Conservation (phyloP, 2,329 filamentous ascomycete species). For the Emmonsiellopsis sp. region DNA sequence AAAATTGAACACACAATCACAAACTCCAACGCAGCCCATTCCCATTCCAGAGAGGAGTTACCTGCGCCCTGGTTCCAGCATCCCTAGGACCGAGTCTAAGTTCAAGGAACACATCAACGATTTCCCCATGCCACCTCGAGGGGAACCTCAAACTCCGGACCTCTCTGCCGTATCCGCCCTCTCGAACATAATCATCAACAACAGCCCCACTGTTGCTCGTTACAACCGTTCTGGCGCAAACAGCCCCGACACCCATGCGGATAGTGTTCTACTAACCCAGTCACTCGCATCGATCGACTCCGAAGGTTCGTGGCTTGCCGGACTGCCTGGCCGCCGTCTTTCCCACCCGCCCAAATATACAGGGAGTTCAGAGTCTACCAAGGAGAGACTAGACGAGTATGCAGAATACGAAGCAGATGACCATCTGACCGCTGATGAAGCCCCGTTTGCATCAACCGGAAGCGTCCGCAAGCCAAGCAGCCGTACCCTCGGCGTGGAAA, state of each 20-base stretch:
- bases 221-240: conserved; percentile 27
- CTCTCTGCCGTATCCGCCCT: no score
- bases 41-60: conserved; percentile 31
- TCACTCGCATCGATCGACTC: conserved; percentile 92
- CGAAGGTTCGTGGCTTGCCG: conserved; percentile 91
- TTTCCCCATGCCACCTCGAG: conserved; percentile 69
- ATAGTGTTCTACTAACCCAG: conserved; percentile 54
- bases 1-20: conserved; percentile 41
- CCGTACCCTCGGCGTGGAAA: neutral
- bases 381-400: conserved; percentile 42
- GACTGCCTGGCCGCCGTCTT: conserved; percentile 48
- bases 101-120: conserved; percentile 91
- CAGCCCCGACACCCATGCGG: conserved; percentile 41
- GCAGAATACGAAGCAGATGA: conserved; percentile 45
- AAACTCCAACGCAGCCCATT: conserved; percentile 31
- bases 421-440: conserved; percentile 20
- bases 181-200: no score
- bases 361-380: conserved; percentile 33
- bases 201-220: conserved; percentile 11
- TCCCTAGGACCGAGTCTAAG: conserved; percentile 75
- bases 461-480: conserved; percentile 11
- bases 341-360: conserved; percentile 31
- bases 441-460: neutral
- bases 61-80: conserved; percentile 43
- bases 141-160: conserved; percentile 62